phyloP scores from a whole-genome alignment of 768 basidiomycete genomes.

The Boletus barrowsii region DNA sequence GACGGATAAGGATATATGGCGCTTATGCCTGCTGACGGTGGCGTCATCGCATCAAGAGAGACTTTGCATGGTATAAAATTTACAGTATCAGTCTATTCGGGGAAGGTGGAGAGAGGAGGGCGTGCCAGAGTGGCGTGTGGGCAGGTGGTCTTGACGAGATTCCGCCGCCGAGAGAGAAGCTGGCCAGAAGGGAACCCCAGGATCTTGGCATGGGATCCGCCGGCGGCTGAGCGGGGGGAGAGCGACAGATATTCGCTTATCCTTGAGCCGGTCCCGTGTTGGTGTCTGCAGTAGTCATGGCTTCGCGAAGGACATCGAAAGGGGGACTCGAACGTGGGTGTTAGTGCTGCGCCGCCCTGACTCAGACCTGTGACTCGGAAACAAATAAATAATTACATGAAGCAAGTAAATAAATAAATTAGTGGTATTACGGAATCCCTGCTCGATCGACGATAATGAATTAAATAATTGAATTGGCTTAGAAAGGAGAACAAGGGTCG shows the following conservation, averaged over 20 bases:
- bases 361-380: constrained; percentile 1
- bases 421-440: constrained; percentile 19
- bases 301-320: constrained; percentile 12
- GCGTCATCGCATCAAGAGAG: not conserved
- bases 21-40: constrained; percentile 3
- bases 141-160: not conserved
- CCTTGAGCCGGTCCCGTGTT: constrained; percentile 28
- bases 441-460: constrained; percentile 36
- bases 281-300: constrained; percentile 6
- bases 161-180: constrained; percentile 10
- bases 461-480: constrained; percentile 33
- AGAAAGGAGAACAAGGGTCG: constrained; percentile 18
- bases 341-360: constrained; percentile 25
- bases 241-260: constrained; percentile 13
- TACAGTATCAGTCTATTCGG: no score
- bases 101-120: not conserved
- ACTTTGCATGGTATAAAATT: not conserved
- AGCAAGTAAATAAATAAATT: constrained; percentile 4
- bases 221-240: constrained; percentile 10
- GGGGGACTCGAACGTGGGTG: constrained; percentile 1
- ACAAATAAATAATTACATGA: constrained; percentile 6
- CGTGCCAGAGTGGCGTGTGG: not conserved
- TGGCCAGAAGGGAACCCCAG: constrained; percentile 5
- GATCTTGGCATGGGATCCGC: constrained; percentile 7
- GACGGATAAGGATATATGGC: constrained; percentile 19